Base-by-base conservation (phyloP, 2,329 filamentous ascomycete species). In the Lomentospora prolificans region DNA sequence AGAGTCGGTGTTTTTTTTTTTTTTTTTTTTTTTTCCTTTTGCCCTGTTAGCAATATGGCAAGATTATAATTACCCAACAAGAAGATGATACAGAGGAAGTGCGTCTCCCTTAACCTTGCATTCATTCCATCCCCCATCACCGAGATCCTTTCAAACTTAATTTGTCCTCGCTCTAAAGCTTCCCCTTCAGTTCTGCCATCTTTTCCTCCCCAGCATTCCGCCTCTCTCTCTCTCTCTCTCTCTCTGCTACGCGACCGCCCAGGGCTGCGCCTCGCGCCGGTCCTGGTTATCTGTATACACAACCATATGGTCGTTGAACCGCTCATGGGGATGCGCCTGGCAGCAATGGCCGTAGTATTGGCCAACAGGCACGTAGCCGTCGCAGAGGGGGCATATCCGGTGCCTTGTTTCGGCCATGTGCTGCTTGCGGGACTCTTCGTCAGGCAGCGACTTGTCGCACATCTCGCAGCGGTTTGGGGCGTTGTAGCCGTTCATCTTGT, bases 401-500 rank as follows among this genome's bases (percentile, higher is more conserved):
- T 41, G 36, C 36, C 36, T n/a, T 6, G 36, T 41, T 41, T 41
- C 36, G 4, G 36, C 36, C 36, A 41, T 41, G 36, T 41, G 36
- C 36, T 41, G n/a, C 14, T 17, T 14, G 4, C 36, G 36, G 1
- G 36, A 41, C 2, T 41, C 36, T 41, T 6, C 9, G 19, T 41
- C 36, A 17, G 36, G 36, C n/a, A 41, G 36, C 3, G 12, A 41
- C 6, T 14, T n/a, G 19, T 41, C 19, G 36, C 36, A 41, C 36
- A 41, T 41, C 12, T 41, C 36, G 36, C 36, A 41, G 14, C 36
- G 36, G 4, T 41, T n/a, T 5, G 36, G 14, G 14, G 36, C 36
- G 4, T 4, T 14, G 19, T 41, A 41, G 9, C 36, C 36, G 51
- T 63, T 48, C 61, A 63, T 64, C 24, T 46, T 60, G 19, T 55